Percentiles rank a stretch among this genome's conserved stretches.
Evolutionary conservation across 1,139 yeast species (phyloP).

Genomic region (Zygotorulaspora mrakii): DNA sequence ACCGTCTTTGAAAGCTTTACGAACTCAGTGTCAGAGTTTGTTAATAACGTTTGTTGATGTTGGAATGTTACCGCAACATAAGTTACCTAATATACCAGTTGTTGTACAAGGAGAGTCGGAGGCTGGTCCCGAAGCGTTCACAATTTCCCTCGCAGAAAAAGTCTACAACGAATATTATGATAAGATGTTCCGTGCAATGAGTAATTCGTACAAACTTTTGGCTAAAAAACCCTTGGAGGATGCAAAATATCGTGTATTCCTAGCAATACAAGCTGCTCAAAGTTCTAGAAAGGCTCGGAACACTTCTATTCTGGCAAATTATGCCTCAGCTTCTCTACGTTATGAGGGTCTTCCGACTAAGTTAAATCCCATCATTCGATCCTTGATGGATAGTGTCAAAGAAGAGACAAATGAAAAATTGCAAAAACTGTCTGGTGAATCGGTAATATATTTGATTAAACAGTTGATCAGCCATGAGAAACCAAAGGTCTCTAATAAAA

Average conservation of each 20-base stretch:
- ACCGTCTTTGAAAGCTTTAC: constrained; percentile 76
- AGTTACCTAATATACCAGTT: constrained; percentile 79
- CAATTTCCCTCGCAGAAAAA: constrained; percentile 70
- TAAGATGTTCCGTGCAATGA: constrained; percentile 58
- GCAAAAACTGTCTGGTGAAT: constrained; percentile 66
- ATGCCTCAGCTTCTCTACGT: constrained; percentile 68
- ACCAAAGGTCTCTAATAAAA: constrained; percentile 75
- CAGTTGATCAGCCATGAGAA: constrained; percentile 58
- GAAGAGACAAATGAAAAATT: constrained; percentile 63
- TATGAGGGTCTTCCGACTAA: constrained; percentile 70
- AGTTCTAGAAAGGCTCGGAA: constrained; percentile 52
- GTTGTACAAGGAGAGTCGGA: constrained; percentile 92
- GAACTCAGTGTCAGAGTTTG: constrained; percentile 84
- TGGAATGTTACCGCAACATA: constrained; percentile 71
- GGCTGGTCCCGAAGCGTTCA: constrained; percentile 93
- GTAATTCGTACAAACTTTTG: constrained; percentile 69
- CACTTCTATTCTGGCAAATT: constrained; percentile 64
- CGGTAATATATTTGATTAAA: constrained; percentile 62
- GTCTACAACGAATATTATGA: constrained; percentile 63
- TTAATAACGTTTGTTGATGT: constrained; percentile 71
- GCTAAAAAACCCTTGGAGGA: constrained; percentile 76
- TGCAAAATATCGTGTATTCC: constrained; percentile 62
- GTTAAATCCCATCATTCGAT: constrained; percentile 80
- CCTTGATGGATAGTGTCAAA: constrained; percentile 91
- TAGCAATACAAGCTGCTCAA: constrained; percentile 69